These are phyloP conservation scores for Taphrina flavorubra DNA, from an alignment of 1,139 yeast genomes.

Conservation along the genomic window DNA sequence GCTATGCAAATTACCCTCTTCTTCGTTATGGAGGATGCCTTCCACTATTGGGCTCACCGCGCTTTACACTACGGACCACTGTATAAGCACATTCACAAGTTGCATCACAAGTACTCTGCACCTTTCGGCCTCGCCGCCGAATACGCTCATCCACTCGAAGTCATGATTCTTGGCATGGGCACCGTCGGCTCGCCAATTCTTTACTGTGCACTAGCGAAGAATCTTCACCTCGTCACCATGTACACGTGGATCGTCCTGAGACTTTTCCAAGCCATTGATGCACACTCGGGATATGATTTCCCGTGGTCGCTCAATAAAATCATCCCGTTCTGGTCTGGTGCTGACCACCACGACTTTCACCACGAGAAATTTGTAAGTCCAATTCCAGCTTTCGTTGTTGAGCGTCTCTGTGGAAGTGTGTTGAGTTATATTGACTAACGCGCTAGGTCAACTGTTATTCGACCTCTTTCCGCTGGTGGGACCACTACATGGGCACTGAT, in stretches of 20 bases:
- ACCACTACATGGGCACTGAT: conserved; percentile 78
- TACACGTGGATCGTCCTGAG: conserved; percentile 86
- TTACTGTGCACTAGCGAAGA: conserved; percentile 66
- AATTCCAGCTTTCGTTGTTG: not conserved
- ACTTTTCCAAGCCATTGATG: conserved; percentile 91
- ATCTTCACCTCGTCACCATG: conserved; percentile 82
- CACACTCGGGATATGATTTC: conserved; percentile 96
- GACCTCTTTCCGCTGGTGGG: conserved; percentile 95
- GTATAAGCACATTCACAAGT: conserved; percentile 90
- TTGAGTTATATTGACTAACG: not conserved
- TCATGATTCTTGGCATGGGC: conserved; percentile 86
- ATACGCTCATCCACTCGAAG: conserved; percentile 94
- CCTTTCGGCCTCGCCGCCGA: conserved; percentile 97
- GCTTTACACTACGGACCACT: conserved; percentile 82
- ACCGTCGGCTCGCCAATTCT: conserved; percentile 91
- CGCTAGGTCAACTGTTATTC: conserved; percentile 74
- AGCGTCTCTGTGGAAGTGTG: too few relatives aligned
- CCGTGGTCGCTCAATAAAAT: conserved; percentile 93
- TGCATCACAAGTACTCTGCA: conserved; percentile 95
- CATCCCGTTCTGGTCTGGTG: conserved; percentile 97
- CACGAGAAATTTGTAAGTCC: conserved; percentile 72
- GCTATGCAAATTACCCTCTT: conserved; percentile 70
- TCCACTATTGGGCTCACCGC: conserved; percentile 97
- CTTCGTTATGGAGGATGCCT: conserved; percentile 84
- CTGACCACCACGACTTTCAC: conserved; percentile 96